Conservation (phyloP, 495 filamentous ascomycete genomes). For the Amniculicola lignicola region DNA sequence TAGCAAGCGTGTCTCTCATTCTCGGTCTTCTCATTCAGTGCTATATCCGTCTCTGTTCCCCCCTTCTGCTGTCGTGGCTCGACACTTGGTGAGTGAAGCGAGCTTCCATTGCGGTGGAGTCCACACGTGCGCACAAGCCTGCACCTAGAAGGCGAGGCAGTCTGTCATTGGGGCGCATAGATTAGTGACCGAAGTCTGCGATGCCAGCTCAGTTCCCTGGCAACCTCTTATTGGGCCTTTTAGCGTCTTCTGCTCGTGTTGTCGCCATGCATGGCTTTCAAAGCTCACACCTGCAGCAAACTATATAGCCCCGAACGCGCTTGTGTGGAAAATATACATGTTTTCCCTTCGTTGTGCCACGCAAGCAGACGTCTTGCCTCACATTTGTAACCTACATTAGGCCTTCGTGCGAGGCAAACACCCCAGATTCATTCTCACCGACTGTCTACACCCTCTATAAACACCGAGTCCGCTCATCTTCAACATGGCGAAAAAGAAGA, state of each 20-base stretch:
- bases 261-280: slow-evolving; percentile 24
- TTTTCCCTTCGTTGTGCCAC: slow-evolving; percentile 28
- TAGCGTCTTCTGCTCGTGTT: slow-evolving; percentile 14
- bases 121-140: slow-evolving; percentile 22
- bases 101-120: not conserved
- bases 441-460: slow-evolving; percentile 14
- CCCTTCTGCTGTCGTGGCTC: slow-evolving; percentile 11
- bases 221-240: slow-evolving; percentile 20
- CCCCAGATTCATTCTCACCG: not conserved
- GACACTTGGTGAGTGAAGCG: slow-evolving; percentile 10
- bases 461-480: slow-evolving; percentile 3
- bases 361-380: slow-evolving; percentile 30
- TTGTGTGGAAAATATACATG: slow-evolving; percentile 12
- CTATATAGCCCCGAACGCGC: slow-evolving; percentile 27
- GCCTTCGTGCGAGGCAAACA: slow-evolving; percentile 31
- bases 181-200: slow-evolving; percentile 25
- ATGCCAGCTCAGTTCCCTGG: slow-evolving; percentile 25
- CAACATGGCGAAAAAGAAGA: slow-evolving; percentile 27
- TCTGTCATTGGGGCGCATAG: slow-evolving; percentile 31
- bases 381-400: slow-evolving; percentile 10
- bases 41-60: not conserved
- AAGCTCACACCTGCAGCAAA: slow-evolving; percentile 13
- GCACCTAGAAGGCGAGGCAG: slow-evolving; percentile 16
- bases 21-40: slow-evolving; percentile 11
- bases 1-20: not conserved